Evolutionary conservation across 2,329 filamentous ascomycete species (phyloP), one percentile per base, ranked within the genome.

Genomic region (Pseudopyrenochaeta lycopersici): DNA sequence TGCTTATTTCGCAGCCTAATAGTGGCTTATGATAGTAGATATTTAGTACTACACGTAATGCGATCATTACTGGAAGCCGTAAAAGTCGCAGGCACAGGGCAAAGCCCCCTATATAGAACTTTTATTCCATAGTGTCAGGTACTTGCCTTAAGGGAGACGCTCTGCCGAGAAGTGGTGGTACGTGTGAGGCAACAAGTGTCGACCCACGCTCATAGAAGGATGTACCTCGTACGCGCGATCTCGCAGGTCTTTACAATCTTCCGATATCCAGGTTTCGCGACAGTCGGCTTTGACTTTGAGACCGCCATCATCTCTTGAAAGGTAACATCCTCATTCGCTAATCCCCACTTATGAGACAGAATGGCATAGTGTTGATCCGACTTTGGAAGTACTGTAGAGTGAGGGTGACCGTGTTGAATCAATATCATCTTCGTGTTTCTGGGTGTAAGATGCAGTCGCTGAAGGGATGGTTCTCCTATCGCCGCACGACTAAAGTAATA

Each of bases 171-270:
- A n/a, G n/a, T n/a, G n/a, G n/a, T n/a, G n/a, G n/a, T n/a, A n/a
- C n/a, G n/a, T n/a, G n/a, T n/a, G 41, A 63, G 62, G 42, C 60
- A 63, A 35, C 49, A 59, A 17, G 61, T 64, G 33, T 64, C 61
- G 15, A 62, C 32, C 62, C 62, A 65, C 14, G 46, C 46, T n/a
- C 46, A 54, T 1, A 14, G 20, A 7, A 54, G 39, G 5, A 47
- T 44, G 35, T 63, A 40, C 2, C 38, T 18, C 1, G 31, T 17
- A 10, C 10, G 7, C 12, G 63, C 63, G n/a, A 46, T 48, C 31
- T 43, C 44, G 36, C 58, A 61, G 3, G 42, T 56, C 21, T 49
- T 47, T 7, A 40, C 29, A 4, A 61, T 56, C 15, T 61, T 61
- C 11, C 29, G 15, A 33, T 55, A 61, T 11, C 58, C 55, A 10